Evolutionary conservation across 352 stramenopile genomes (phyloP).

Genomic region (Plasmopara muralis): DNA sequence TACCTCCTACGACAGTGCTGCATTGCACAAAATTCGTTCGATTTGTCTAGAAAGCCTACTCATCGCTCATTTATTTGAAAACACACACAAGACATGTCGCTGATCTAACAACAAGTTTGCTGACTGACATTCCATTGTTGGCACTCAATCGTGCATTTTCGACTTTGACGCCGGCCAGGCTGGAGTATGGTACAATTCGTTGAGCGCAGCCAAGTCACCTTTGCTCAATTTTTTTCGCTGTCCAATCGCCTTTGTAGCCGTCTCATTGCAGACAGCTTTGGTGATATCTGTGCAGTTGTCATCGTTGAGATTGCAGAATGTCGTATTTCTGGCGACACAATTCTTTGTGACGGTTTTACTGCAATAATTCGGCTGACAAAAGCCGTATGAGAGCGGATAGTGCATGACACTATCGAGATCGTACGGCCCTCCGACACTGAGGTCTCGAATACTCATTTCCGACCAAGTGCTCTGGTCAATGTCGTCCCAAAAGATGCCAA

Average conservation of each 20-base stretch:
- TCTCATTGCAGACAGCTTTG: slow-evolving; percentile 45
- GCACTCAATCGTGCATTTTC: slow-evolving; percentile 12
- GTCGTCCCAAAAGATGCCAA: slow-evolving; percentile 70
- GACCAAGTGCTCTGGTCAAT: slow-evolving; percentile 66
- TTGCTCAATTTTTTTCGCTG: slow-evolving; percentile 51
- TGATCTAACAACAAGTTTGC: no score
- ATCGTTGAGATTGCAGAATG: slow-evolving; percentile 73
- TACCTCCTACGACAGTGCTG: no score
- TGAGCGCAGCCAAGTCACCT: slow-evolving; percentile 43
- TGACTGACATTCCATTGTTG: no score
- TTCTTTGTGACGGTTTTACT: slow-evolving; percentile 29
- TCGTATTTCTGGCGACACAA: slow-evolving; percentile 45
- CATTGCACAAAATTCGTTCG: no score
- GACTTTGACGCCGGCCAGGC: slow-evolving; percentile 23
- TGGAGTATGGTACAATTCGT: slow-evolving; percentile 28
- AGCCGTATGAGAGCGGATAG: slow-evolving; percentile 69
- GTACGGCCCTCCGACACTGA: slow-evolving; percentile 61
- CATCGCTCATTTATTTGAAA: no score
- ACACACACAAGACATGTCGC: no score
- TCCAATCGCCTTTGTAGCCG: slow-evolving; percentile 48
- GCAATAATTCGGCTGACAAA: slow-evolving; percentile 62
- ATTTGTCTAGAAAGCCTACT: no score
- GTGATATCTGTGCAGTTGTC: slow-evolving; percentile 54
- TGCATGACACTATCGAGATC: slow-evolving; percentile 74
- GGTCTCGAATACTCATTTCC: slow-evolving; percentile 63